Percentiles rank a stretch among this genome's conserved stretches.
Conservation (phyloP, 2,329 filamentous ascomycete species). For the Fusarium sp. region DNA sequence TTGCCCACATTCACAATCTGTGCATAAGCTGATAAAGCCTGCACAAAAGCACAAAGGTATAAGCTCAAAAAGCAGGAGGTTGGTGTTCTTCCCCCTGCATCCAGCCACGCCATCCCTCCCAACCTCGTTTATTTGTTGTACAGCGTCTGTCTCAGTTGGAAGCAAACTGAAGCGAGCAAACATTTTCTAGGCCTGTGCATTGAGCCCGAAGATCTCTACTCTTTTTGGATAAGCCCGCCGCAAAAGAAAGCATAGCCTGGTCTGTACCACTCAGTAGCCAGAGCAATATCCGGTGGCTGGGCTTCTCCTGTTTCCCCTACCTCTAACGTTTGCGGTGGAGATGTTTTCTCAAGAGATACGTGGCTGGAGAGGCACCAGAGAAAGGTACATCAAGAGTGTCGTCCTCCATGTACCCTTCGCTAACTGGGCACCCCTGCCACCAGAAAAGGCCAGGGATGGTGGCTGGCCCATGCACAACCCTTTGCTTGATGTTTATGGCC, state of each 20-base stretch:
- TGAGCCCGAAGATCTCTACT: neutral
- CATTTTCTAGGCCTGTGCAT: neutral
- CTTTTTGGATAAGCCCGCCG: neutral
- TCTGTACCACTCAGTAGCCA: neutral
- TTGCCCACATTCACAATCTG: neutral
- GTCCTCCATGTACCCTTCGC: neutral
- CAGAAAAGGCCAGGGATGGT: neutral
- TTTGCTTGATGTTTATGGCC: no score
- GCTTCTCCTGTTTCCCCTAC: neutral
- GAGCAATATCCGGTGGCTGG: neutral
- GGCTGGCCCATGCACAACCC: neutral
- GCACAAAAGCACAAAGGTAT: neutral
- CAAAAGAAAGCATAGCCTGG: neutral
- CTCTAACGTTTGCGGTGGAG: neutral
- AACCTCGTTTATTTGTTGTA: no score
- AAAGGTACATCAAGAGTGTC: slow-evolving; percentile 9
- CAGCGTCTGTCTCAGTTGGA: neutral
- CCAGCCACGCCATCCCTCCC: no score
- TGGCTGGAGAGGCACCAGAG: neutral
- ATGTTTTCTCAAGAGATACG: neutral
- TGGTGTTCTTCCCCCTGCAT: neutral
- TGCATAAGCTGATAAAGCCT: neutral
- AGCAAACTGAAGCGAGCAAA: neutral
- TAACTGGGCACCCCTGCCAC: neutral
- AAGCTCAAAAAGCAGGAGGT: neutral